Percentiles rank a stretch among this genome's conserved stretches.
These are phyloP conservation scores for Musa acuminata DNA, from an alignment of 176 grass and related monocot species.

Conservation along the genomic window DNA sequence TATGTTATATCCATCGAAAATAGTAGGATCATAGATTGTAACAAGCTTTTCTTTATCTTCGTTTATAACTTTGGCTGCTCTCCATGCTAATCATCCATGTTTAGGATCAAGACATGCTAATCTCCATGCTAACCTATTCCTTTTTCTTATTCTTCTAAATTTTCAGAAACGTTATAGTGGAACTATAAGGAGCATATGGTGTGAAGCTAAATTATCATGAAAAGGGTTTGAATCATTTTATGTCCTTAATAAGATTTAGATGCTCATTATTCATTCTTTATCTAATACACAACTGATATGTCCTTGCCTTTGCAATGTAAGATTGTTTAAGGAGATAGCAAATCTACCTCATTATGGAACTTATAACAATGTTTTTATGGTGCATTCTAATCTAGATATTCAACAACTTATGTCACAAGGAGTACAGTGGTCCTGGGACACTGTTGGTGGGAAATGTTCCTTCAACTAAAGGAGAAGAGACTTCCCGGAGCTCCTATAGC, in stretches of 20 bases:
- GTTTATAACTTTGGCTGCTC: too few species aligned
- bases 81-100: too few species aligned
- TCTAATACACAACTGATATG: background rate
- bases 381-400: slow-evolving; percentile 34
- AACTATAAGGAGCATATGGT: too few species aligned
- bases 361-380: background rate
- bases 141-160: too few species aligned
- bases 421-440: slow-evolving; percentile 72
- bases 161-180: too few species aligned
- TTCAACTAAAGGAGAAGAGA: slow-evolving; percentile 46
- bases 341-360: background rate
- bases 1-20: too few species aligned
- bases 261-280: background rate
- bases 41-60: too few species aligned
- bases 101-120: too few species aligned
- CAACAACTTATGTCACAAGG: slow-evolving; percentile 37
- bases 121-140: too few species aligned
- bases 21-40: too few species aligned
- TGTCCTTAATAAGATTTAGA: background rate
- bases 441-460: slow-evolving; percentile 76
- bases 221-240: background rate
- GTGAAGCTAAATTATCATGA: background rate
- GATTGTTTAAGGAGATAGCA: background rate
- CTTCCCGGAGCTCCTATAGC: slow-evolving; percentile 60
- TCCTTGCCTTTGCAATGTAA: background rate